Base-by-base conservation (phyloP, 2,329 filamentous ascomycete genomes). In the Westerdykella sp. region DNA sequence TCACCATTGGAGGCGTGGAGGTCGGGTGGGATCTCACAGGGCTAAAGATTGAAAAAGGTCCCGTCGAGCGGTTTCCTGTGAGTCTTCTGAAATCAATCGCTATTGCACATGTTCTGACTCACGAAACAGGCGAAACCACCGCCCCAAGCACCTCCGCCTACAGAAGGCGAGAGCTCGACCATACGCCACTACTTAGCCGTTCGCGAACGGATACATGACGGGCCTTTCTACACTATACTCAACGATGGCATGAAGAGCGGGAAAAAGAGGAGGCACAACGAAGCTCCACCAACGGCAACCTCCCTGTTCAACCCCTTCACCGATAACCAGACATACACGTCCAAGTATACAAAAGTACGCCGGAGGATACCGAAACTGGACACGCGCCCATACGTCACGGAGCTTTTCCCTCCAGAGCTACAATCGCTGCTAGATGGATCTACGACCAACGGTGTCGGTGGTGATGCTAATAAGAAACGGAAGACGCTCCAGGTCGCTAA, bases 281-380 rank as follows among this genome's bases (percentile, higher is more conserved):
- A 69, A 46, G 72, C 73, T 15, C 57, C 55, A n/a, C 57, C 61
- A 11, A 60, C 61, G 36, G 60, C 63, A 34, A 56, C 56, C 6
- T 55, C 56, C 11, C 54, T 67, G 0, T 77, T 81, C 55, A 77
- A 83, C 58, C 77, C 80, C 2, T 83, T 83, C 54, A 71, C 75
- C 35, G 77, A 77, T 43, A 81, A 81, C 63, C 76, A 76, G 32
- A 79, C 77, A 0, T 83, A 80, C 56, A 74, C 74, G 13, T 70
- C 76, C 42, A 76, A 73, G 54, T 82, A 80, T 59, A 67, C 74
- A 43, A 78, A 76, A 50, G 77, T 77, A 53, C 72, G 73, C 51
- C 68, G 77, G 46, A 72, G 68, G 15, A 56, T 81, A 9, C 80
- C 80, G 1, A 73, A 73, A 47, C 63, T 83, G 15, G 69, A 71